Conservation (phyloP, 140 eudicot genomes). For the Erigeron philadelphicus region DNA sequence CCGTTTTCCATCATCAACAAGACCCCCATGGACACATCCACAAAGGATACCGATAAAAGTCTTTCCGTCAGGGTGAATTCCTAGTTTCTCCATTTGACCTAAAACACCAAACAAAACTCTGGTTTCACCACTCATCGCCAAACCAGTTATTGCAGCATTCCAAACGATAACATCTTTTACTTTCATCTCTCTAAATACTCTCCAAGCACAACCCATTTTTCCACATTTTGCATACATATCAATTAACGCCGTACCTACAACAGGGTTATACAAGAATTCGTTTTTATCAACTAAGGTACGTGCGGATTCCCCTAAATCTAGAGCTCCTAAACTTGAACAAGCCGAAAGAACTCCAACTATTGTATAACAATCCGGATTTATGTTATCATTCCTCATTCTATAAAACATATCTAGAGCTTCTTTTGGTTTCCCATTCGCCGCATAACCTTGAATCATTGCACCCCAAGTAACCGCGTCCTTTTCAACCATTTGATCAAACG, state of each 20-base stretch:
- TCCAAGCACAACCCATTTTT: constrained; percentile 48
- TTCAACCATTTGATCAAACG: constrained; percentile 65
- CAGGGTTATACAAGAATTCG: constrained; percentile 53
- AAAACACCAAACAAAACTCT: constrained; percentile 48
- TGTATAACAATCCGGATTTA: constrained; percentile 53
- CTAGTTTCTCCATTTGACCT: constrained; percentile 51
- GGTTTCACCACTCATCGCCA: constrained; percentile 65
- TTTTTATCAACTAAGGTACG: constrained; percentile 45
- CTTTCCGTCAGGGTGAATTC: constrained; percentile 56
- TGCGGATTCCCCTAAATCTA: constrained; percentile 69
- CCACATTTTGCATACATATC: constrained; percentile 95
- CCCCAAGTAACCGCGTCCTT: constrained; percentile 80
- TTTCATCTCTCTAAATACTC: constrained; percentile 50
- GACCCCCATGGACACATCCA: constrained; percentile 81
- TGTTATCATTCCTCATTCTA: constrained; percentile 43
- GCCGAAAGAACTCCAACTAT: constrained; percentile 77
- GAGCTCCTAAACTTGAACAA: constrained; percentile 73
- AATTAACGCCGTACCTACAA: constrained; percentile 63
- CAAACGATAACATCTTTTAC: constrained; percentile 64
- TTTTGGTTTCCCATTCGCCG: constrained; percentile 66
- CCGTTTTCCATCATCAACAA: constrained; percentile 61
- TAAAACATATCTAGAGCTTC: constrained; percentile 71
- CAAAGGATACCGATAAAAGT: constrained; percentile 79
- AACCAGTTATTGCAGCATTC: constrained; percentile 68
- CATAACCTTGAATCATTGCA: constrained; percentile 84